Base-by-base conservation (phyloP, 306 rosid species). In the Citrullus colocynthis region DNA sequence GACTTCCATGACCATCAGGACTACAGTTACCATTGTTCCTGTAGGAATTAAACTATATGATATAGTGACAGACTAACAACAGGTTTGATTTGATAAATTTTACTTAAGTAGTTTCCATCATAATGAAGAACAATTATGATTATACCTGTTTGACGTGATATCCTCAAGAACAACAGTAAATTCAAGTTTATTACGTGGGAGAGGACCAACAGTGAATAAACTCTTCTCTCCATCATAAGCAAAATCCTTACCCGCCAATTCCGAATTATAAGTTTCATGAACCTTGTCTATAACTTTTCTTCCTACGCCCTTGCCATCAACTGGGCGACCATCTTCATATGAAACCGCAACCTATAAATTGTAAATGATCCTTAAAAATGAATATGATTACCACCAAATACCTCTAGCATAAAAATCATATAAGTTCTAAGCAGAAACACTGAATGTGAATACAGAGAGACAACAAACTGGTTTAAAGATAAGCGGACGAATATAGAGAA, bases 211-310 rank as follows among this genome's bases (percentile, higher is more conserved):
- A 3, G 99, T 96, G 67, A 96, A 96, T 79, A 96, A 30, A 44
- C 97, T 96, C 66, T 95, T 92, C 11, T 92, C 99, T 0, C 99
- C 99, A 41, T 96, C 99, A 59, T 96, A 96, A 1, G 99, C 99
- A 34, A 96, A 90, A 63, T 89, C 85, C 79, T 92, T 96, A 21
- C 95, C 97, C 30, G 86, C 88, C 57, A 96, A 65, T 78, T 90
- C 96, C 5, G 88, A 77, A n/a, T 67, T 78, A 74, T 96, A 96
- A 0, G 99, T 96, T 45, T 91, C 92, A 63, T 92, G 92, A 21
- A 96, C 91, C 78, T 84, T 87, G 56, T 91, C 99, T 0, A 95
- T 75, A 5, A 95, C 88, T 39, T 83, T 90, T 61, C 99, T 85
- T 17, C 98, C 99, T 6, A 82, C 78, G 6, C 99, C 99, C 77